phyloP scores from a whole-genome alignment of 306 rosid genomes.

The Delonix regia region DNA sequence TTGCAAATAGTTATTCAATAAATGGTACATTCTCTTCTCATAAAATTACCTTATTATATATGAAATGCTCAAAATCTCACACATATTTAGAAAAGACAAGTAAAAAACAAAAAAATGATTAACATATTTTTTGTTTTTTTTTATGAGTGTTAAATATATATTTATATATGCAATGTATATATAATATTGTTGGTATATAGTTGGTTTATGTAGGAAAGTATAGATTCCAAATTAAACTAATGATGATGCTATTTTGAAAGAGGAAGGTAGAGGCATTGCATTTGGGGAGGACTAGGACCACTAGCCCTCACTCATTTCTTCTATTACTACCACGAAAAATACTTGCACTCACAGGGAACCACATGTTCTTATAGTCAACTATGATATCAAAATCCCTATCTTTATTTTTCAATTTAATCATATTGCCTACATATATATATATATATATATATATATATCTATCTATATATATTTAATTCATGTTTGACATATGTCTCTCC shows the following conservation, averaged over 20 bases:
- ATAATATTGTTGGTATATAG: neutral
- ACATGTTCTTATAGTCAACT: slow-evolving; percentile 67
- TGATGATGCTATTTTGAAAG: slow-evolving; percentile 64
- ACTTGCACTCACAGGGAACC: slow-evolving; percentile 41
- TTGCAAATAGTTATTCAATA: too few relatives aligned
- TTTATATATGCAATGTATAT: neutral
- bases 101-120: too few relatives aligned
- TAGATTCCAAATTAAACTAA: slow-evolving; percentile 19
- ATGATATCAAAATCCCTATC: slow-evolving; percentile 53
- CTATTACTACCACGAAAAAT: slow-evolving; percentile 59
- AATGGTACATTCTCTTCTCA: too few relatives aligned
- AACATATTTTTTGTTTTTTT: neutral
- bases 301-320: slow-evolving; percentile 65
- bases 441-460: too few relatives aligned
- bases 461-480: too few relatives aligned
- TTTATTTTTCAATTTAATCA: slow-evolving; percentile 45
- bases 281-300: slow-evolving; percentile 68
- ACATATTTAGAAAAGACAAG: too few relatives aligned
- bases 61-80: too few relatives aligned
- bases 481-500: too few relatives aligned
- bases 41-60: too few relatives aligned
- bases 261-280: slow-evolving; percentile 36
- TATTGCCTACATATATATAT: slow-evolving; percentile 37
- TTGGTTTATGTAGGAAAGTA: slow-evolving; percentile 32
- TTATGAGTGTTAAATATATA: neutral